Percentiles rank a stretch among this genome's conserved stretches.
Conservation (phyloP, 257 asterid genomes). For the Salvia hispanica region DNA sequence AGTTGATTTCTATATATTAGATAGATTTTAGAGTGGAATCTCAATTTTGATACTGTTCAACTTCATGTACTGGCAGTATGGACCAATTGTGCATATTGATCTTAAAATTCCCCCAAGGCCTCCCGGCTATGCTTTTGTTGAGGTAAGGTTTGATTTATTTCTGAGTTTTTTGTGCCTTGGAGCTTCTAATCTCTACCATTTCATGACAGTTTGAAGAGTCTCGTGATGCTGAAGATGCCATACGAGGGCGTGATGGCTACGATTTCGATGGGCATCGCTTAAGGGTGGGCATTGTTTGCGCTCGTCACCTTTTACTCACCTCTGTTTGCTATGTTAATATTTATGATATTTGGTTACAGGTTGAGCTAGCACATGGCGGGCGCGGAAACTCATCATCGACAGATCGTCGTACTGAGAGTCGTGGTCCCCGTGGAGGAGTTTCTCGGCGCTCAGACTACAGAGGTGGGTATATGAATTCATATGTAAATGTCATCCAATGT, state of each 20-base stretch:
- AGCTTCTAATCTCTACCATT: neutral
- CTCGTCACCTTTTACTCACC: neutral
- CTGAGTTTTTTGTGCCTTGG: slow-evolving; percentile 7
- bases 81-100: slow-evolving; percentile 86
- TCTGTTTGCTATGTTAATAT: slow-evolving; percentile 5
- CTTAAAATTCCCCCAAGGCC: slow-evolving; percentile 96
- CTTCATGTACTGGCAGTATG: slow-evolving; percentile 62
- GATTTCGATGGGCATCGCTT: slow-evolving; percentile 94
- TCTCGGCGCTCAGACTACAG: slow-evolving; percentile 91
- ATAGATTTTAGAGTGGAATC: neutral
- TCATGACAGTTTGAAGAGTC: slow-evolving; percentile 80
- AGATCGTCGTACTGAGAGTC: slow-evolving; percentile 64
- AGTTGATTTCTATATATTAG: neutral
- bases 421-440: slow-evolving; percentile 95
- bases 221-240: slow-evolving; percentile 99
- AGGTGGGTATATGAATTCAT: slow-evolving; percentile 42
- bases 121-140: slow-evolving; percentile 99
- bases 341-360: slow-evolving; percentile 47
- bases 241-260: slow-evolving; percentile 99
- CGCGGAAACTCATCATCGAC: slow-evolving; percentile 78
- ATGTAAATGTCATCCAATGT: neutral
- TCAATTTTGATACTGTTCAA: slow-evolving; percentile 15
- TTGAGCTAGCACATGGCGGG: slow-evolving; percentile 99
- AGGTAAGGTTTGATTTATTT: slow-evolving; percentile 49
- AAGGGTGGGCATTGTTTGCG: slow-evolving; percentile 58